Evolutionary conservation across 768 basidiomycete species (phyloP).

Genomic region (Mycena amicta): DNA sequence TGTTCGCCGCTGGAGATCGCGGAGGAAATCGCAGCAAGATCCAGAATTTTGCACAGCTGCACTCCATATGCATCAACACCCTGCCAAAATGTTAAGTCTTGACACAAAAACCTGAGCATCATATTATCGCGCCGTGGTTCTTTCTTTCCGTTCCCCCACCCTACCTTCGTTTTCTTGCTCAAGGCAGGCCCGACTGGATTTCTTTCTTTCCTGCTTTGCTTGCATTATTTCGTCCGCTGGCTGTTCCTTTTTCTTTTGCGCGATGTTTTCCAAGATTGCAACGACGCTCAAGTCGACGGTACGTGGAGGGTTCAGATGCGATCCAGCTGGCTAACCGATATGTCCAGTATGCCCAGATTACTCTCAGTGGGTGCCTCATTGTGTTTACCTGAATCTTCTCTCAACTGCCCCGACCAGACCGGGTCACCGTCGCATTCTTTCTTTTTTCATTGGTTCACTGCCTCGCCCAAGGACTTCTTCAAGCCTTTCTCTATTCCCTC

Average conservation of each 20-base stretch:
- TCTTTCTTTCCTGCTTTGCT: neutral
- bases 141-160: conserved; percentile 11
- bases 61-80: no score
- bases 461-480: conserved; percentile 53
- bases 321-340: neutral
- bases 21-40: no score
- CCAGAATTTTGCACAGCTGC: no score
- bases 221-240: neutral
- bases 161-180: neutral
- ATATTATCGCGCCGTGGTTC: no score
- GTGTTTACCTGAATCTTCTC: neutral
- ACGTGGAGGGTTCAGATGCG: neutral
- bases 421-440: conserved; percentile 50
- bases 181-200: conserved; percentile 15
- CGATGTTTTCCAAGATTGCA: conserved; percentile 7
- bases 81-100: no score
- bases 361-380: conserved; percentile 27
- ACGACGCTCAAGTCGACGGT: conserved; percentile 13
- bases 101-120: no score
- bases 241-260: neutral
- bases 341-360: conserved; percentile 40
- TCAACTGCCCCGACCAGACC: conserved; percentile 17
- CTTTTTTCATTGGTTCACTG: conserved; percentile 53
- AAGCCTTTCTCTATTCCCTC: conserved; percentile 48
- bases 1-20: no score